phyloP scores from a whole-genome alignment of 345 rosid genomes.

The Garcia nutans region DNA sequence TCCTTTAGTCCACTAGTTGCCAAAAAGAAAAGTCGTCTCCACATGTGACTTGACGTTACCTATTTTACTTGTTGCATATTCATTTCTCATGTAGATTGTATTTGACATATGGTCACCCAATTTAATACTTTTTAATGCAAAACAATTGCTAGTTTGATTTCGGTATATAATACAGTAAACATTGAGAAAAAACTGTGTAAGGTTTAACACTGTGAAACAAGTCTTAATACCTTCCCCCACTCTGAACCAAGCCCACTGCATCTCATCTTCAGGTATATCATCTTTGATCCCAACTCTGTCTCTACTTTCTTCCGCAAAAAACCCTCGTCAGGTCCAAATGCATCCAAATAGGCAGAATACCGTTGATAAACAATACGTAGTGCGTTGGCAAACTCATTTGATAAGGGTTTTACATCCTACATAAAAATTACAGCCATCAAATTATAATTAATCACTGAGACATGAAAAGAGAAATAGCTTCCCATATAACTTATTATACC shows the following conservation, averaged over 20 bases:
- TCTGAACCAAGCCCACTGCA: slow-evolving; percentile 78
- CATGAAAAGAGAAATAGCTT: background rate
- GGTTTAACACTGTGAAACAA: background rate
- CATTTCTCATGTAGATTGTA: background rate
- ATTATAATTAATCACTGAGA: background rate
- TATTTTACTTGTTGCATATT: background rate
- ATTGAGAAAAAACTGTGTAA: background rate
- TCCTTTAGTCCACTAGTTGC: background rate
- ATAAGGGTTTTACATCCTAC: slow-evolving; percentile 72
- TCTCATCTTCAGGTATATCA: slow-evolving; percentile 98
- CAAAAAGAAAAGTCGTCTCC: background rate
- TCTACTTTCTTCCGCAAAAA: slow-evolving; percentile 87
- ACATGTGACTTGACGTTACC: background rate
- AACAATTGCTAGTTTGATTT: background rate
- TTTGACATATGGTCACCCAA: background rate
- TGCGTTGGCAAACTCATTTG: slow-evolving; percentile 52
- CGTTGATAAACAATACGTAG: slow-evolving; percentile 56
- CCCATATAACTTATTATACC: slow-evolving; percentile 41
- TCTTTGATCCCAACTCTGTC: slow-evolving; percentile 86
- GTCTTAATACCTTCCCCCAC: slow-evolving; percentile 82
- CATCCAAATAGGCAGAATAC: slow-evolving; percentile 56
- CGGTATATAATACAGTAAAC: background rate
- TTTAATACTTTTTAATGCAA: background rate
- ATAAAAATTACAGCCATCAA: slow-evolving; percentile 24
- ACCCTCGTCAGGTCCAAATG: slow-evolving; percentile 75